These are phyloP conservation scores for Lactarius tabidus DNA, from an alignment of 768 basidiomycete species.

Conservation along the genomic window DNA sequence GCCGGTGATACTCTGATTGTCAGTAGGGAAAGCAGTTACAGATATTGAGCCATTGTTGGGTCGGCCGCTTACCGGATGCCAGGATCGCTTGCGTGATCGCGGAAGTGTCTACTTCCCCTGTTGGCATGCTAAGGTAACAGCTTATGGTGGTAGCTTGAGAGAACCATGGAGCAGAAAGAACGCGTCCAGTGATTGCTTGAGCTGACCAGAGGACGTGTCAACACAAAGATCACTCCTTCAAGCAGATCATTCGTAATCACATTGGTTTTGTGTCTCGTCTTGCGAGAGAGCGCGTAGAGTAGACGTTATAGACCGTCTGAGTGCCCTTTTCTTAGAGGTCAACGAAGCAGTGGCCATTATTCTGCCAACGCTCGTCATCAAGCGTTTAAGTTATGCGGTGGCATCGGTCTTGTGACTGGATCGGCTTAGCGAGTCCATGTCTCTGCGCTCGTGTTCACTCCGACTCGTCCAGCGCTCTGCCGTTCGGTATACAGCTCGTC, in stretches of 20 bases:
- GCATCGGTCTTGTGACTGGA: background rate
- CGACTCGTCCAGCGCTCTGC: background rate
- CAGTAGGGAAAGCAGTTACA: background rate
- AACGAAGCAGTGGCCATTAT: slow-evolving; percentile 1
- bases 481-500: background rate
- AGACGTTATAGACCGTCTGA: slow-evolving; percentile 49
- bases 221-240: slow-evolving; percentile 1
- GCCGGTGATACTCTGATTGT: slow-evolving; percentile 3
- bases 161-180: slow-evolving; percentile 52
- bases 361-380: background rate
- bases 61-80: slow-evolving; percentile 42
- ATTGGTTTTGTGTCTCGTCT: slow-evolving; percentile 53
- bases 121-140: slow-evolving; percentile 80
- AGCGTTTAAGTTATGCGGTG: no score
- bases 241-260: slow-evolving; percentile 35
- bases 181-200: slow-evolving; percentile 41
- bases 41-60: background rate
- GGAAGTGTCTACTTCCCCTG: slow-evolving; percentile 61
- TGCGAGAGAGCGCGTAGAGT: slow-evolving; percentile 44
- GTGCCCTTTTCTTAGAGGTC: slow-evolving; percentile 45
- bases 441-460: background rate
- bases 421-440: background rate
- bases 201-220: slow-evolving; percentile 34
- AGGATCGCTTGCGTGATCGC: slow-evolving; percentile 50
- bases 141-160: slow-evolving; percentile 47